These are phyloP conservation scores for Begonia fuchsioides DNA, from an alignment of 306 rosid species.

Conservation along the genomic window DNA sequence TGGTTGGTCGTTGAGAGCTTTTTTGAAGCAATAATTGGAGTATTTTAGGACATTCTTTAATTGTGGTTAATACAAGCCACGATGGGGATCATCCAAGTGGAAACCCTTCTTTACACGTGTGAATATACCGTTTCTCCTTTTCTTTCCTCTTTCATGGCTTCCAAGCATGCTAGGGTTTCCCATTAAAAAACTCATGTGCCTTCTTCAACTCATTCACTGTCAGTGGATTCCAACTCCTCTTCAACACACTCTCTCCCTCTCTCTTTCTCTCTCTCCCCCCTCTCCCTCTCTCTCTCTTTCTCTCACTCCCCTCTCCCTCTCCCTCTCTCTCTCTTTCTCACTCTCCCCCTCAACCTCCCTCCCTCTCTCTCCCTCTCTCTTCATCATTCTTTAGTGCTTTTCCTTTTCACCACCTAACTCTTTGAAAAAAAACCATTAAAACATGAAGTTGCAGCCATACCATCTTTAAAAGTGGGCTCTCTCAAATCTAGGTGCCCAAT, in stretches of 20 bases:
- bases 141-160: slow-evolving; percentile 10
- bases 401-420: slow-evolving; percentile 90
- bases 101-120: slow-evolving; percentile 38
- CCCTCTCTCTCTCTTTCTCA: slow-evolving; percentile 1
- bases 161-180: slow-evolving; percentile 31
- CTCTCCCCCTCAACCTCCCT: too few relatives aligned
- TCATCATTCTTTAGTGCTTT: slow-evolving; percentile 33
- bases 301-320: too few relatives aligned
- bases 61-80: slow-evolving; percentile 26
- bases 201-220: slow-evolving; percentile 44
- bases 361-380: too few relatives aligned
- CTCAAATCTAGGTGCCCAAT: not conserved
- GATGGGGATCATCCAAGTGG: slow-evolving; percentile 36
- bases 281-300: not conserved
- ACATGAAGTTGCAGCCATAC: slow-evolving; percentile 20
- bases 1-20: slow-evolving; percentile 6
- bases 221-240: slow-evolving; percentile 97
- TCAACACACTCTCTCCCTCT: slow-evolving; percentile 22
- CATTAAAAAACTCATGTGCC: slow-evolving; percentile 37
- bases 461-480: slow-evolving; percentile 21
- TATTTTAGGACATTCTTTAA: slow-evolving; percentile 14
- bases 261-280: slow-evolving; percentile 12
- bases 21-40: slow-evolving; percentile 36
- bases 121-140: slow-evolving; percentile 9
- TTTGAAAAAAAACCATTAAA: slow-evolving; percentile 35